Base-by-base conservation (phyloP, 805 yeast species). In the Metschnikowia peoriensis region DNA sequence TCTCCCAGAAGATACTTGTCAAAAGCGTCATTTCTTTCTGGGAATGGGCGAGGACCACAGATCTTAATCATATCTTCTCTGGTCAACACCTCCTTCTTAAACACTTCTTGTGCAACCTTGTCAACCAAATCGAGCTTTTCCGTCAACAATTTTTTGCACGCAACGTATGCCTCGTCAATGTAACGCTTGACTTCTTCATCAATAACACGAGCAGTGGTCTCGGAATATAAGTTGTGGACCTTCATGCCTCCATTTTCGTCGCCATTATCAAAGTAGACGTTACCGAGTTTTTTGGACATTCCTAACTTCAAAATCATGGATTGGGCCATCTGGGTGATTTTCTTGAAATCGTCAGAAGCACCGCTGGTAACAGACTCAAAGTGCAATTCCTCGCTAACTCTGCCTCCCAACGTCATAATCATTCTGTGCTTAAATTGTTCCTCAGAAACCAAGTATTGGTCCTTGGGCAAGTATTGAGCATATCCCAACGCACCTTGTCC, bases 401-500 rank as follows among this genome's bases (percentile, higher is more conserved):
- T 82, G 16, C 99, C 99, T 40, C 98, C 99, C 44, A 94, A 77
- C 0, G 97, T 88, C 98, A 94, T 96, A 28, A 91, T 84, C 96
- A 94, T 92, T 59, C 96, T 81, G 68, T 94, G 96, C 59, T 77
- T 78, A 56, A 92, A 81, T 69, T 94, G 97, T 57, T 83, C 79
- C 52, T 85, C 85, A 32, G 86, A 82, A 60, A 89, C 75, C 63
- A 94, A 75, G 64, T 89, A 91, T 53, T 86, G 84, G 67, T 94
- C 99, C 47, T 93, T 90, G 2, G 99, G 99, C 58, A 96, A 78
- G 66, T 93, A 96, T 68, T 94, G 97, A 1, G 99, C 99, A 68
- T 96, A 94, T 22, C 99, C 99, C 49, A 94, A 78, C 2, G 98
- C 97, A 58, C 96, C 97, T 71, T 88, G 94, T 14, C 98, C 98